phyloP scores from a whole-genome alignment of 345 rosid species.

The Rhizophora mangle region DNA sequence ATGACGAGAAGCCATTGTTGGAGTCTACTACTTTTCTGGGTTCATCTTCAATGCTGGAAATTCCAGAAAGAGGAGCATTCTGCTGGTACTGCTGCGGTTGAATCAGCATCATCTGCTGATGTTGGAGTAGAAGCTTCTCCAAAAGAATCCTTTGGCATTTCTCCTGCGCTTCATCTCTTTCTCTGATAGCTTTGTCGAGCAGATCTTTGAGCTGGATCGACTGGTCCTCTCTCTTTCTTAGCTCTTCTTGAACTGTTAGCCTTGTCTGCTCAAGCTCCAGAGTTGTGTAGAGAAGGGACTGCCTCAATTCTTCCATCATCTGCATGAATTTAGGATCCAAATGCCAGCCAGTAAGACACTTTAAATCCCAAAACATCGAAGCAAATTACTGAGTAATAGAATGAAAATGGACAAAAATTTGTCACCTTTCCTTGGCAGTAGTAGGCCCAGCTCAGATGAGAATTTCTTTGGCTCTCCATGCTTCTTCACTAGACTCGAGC shows the following conservation, averaged over 20 bases:
- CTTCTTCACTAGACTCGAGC: not conserved
- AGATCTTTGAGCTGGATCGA: constrained; percentile 49
- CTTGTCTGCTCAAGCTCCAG: constrained; percentile 83
- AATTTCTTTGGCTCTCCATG: constrained; percentile 64
- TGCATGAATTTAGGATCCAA: constrained; percentile 26
- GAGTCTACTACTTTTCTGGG: constrained; percentile 59
- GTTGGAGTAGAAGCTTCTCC: constrained; percentile 51
- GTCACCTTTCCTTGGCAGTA: constrained; percentile 62
- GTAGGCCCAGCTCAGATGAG: constrained; percentile 53
- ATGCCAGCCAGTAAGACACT: not conserved
- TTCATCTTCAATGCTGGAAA: constrained; percentile 88
- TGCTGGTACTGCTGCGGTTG: constrained; percentile 28
- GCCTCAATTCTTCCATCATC: constrained; percentile 70
- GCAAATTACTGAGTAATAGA: not conserved
- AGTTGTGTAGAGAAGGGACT: constrained; percentile 56
- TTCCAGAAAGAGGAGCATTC: constrained; percentile 65
- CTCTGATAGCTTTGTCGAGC: constrained; percentile 49
- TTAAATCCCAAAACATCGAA: not conserved
- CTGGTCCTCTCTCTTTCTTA: constrained; percentile 68
- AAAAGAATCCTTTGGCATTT: constrained; percentile 55
- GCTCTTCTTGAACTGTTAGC: constrained; percentile 63
- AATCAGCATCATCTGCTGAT: constrained; percentile 29
- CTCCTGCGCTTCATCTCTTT: constrained; percentile 69
- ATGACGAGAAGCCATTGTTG: constrained; percentile 71
- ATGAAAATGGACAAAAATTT: not conserved